Evolutionary conservation across 2,329 filamentous ascomycete genomes (phyloP).

Genomic region (Stagonosporopsis cucurbitacearum): DNA sequence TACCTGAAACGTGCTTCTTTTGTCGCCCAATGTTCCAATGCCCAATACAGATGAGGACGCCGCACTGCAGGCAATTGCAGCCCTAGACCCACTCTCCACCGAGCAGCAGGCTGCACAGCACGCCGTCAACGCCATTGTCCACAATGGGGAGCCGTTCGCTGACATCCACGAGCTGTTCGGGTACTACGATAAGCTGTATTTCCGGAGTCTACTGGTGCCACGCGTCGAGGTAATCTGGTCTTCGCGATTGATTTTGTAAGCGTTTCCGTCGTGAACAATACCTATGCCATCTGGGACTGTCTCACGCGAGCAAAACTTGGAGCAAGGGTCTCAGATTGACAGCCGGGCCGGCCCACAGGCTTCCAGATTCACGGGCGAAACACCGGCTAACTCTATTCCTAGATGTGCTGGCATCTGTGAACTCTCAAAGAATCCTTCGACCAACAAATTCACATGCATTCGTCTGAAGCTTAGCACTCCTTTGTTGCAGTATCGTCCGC

Average conservation of each 20-base stretch:
- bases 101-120: slow-evolving; percentile 44
- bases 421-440: slow-evolving; percentile 48
- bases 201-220: slow-evolving; percentile 48
- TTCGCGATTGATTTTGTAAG: slow-evolving; percentile 51
- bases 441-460: slow-evolving; percentile 49
- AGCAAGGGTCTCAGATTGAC: slow-evolving; percentile 15
- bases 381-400: slow-evolving; percentile 23
- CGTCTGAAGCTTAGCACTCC: slow-evolving; percentile 54
- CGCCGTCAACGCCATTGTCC: slow-evolving; percentile 49
- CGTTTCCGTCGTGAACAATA: slow-evolving; percentile 12
- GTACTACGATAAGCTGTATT: slow-evolving; percentile 53
- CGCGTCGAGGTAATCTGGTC: slow-evolving; percentile 55
- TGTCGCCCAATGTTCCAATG: slow-evolving; percentile 37
- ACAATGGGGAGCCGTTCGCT: slow-evolving; percentile 48
- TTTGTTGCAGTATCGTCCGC: slow-evolving; percentile 53
- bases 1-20: slow-evolving; percentile 15
- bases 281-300: slow-evolving; percentile 16
- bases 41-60: slow-evolving; percentile 52
- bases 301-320: slow-evolving; percentile 2
- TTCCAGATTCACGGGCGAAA: slow-evolving; percentile 17
- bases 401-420: slow-evolving; percentile 56
- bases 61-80: slow-evolving; percentile 48
- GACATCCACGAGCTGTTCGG: slow-evolving; percentile 51
- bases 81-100: slow-evolving; percentile 41
- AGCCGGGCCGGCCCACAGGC: slow-evolving; percentile 19